Base-by-base conservation (phyloP, 805 yeast species). In the Ogataea minuta region DNA sequence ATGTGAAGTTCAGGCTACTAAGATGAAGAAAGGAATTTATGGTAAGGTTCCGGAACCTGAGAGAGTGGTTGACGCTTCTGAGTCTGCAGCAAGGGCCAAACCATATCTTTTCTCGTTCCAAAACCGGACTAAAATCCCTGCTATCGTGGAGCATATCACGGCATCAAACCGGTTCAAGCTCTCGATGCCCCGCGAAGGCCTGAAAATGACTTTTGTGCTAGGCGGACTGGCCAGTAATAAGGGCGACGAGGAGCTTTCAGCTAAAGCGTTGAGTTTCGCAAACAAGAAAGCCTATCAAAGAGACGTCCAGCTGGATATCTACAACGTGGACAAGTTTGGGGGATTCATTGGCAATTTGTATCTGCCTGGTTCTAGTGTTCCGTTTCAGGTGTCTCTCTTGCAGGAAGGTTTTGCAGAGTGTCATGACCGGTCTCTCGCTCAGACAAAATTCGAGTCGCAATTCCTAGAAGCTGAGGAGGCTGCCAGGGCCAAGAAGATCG, bases 41-140 rank as follows among this genome's bases (percentile, higher is more conserved):
- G 71, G 74, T 19, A 78, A 79, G 53, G 71, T 75, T 36, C 77
- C 78, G 11, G 76, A 76, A 11, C 63, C 76, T 14, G 79, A 78
- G 26, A 72, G 87, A 50, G 62, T 78, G 23, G 84, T 84, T 23
- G 91, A 88, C 58, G 95, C 95, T 4, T 81, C 91, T 14, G 95
- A 85, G 57, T 76, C 74, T 50, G 69, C 73, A 6, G 66, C 79
- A 28, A 77, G 86, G 53, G 88, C 96, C 23, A 79, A 79, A 46
- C 79, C 90, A 5, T 85, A 80, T 54, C 68, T 84, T 53, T 74
- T 83, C 44, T 77, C 87, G 2, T 75, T 87, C 50, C 77, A 74
- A 55, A 77, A 81, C 49, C 81, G 82, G 64, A 71, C 77, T 17
- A 70, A 75, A 42, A 72, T 85, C 36, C 65, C 79, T 9, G 93